Evolutionary conservation across 2,329 filamentous ascomycete genomes (phyloP).

Genomic region (Lithohypha guttulata): DNA sequence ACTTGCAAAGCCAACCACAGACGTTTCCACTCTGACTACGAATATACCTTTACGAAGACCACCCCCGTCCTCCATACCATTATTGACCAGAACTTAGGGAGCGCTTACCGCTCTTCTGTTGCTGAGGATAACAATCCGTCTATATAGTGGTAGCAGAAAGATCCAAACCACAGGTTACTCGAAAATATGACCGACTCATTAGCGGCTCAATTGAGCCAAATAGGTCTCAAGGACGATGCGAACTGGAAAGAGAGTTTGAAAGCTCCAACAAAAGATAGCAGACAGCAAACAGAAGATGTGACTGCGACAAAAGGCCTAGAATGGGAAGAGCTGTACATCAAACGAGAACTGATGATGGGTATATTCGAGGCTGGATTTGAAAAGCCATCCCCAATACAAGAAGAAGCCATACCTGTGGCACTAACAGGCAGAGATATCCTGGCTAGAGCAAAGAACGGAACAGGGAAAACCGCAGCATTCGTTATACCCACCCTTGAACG

Average conservation of each 20-base stretch:
- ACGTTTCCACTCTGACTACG: too few relatives aligned
- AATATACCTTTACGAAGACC: too few relatives aligned
- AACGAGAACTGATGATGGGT: conserved; percentile 92
- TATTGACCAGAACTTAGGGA: too few relatives aligned
- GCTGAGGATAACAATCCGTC: too few relatives aligned
- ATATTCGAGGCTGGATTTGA: conserved; percentile 99
- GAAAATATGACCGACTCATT: conserved; percentile 37
- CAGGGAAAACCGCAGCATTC: conserved; percentile 95
- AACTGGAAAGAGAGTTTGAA: conserved; percentile 38
- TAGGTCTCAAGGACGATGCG: conserved; percentile 31
- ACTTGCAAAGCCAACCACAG: too few relatives aligned
- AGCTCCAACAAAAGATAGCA: conserved; percentile 36
- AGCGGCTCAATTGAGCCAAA: conserved; percentile 35
- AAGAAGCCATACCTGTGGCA: conserved; percentile 96
- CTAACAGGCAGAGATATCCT: conserved; percentile 91
- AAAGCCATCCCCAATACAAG: conserved; percentile 96
- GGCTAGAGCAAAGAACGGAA: conserved; percentile 95
- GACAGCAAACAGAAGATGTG: conserved; percentile 60
- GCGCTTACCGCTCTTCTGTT: too few relatives aligned
- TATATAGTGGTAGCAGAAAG: too few relatives aligned
- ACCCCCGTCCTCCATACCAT: too few relatives aligned
- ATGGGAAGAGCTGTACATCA: conserved; percentile 93
- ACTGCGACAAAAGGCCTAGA: conserved; percentile 95
- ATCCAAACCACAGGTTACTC: too few relatives aligned
- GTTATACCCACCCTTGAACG: conserved; percentile 90